These are phyloP conservation scores for Pleurostoma richardsiae DNA, from an alignment of 2,329 filamentous ascomycete genomes.

Conservation along the genomic window DNA sequence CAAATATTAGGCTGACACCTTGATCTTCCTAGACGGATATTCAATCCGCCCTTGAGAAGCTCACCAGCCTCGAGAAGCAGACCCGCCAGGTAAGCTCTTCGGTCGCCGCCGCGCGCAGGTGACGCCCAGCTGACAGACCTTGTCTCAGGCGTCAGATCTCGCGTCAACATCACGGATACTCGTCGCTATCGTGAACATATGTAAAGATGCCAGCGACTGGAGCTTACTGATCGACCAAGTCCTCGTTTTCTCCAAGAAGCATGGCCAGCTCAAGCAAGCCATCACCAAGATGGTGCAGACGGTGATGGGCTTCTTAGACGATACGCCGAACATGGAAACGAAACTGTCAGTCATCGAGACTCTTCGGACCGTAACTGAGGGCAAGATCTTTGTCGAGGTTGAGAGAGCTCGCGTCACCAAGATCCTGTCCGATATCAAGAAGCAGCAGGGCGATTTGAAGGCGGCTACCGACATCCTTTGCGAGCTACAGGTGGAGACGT, in stretches of 20 bases:
- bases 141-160: conserved; percentile 80
- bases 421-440: conserved; percentile 96
- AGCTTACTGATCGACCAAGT: conserved; percentile 94
- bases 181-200: conserved; percentile 85
- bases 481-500: conserved; percentile 97
- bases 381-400: conserved; percentile 99
- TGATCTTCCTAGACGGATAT: conserved; percentile 61
- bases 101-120: not conserved
- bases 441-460: conserved; percentile 85
- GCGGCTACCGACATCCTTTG: conserved; percentile 89
- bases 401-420: conserved; percentile 93
- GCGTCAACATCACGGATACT: conserved; percentile 89
- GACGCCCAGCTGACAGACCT: not conserved
- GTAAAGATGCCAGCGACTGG: conserved; percentile 92
- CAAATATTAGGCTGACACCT: not conserved
- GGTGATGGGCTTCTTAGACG: conserved; percentile 86
- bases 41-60: conserved; percentile 87
- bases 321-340: conserved; percentile 76
- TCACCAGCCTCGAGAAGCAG: conserved; percentile 89
- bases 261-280: conserved; percentile 98
- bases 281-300: conserved; percentile 98
- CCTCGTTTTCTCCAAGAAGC: conserved; percentile 94
- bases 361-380: conserved; percentile 91
- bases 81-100: conserved; percentile 71
- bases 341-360: conserved; percentile 95